A percentile compares a stretch with the other conserved stretches of the same genome.
Conservation (phyloP, 2,329 filamentous ascomycete species). For the Albophoma yamanashiensis region DNA sequence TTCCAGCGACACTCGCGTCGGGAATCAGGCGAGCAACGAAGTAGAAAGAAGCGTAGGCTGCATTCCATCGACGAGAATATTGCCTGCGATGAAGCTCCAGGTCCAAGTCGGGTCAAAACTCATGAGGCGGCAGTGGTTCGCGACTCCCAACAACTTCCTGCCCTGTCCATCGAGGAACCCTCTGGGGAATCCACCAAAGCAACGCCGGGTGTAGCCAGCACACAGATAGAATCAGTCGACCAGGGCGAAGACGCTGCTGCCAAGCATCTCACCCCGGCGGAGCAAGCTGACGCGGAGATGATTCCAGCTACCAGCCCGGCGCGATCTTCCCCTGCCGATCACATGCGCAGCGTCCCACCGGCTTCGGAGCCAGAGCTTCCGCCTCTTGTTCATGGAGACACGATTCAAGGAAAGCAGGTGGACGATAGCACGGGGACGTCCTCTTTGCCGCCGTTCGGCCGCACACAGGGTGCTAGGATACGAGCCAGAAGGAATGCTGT, state of each 20-base stretch:
- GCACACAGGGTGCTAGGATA: slow-evolving; percentile 5
- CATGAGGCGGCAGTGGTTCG: slow-evolving; percentile 3
- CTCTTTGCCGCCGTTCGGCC: slow-evolving; percentile 14
- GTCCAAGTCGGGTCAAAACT: background rate
- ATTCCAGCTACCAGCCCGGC: slow-evolving; percentile 28
- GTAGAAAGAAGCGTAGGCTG: slow-evolving; percentile 16
- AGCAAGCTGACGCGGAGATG: slow-evolving; percentile 20
- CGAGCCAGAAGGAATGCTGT: slow-evolving; percentile 13
- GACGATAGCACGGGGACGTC: slow-evolving; percentile 14
- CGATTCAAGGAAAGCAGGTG: slow-evolving; percentile 2
- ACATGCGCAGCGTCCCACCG: slow-evolving; percentile 6
- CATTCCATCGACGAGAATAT: background rate
- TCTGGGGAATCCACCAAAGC: slow-evolving; percentile 20
- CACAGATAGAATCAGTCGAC: background rate
- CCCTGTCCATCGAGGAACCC: slow-evolving; percentile 13
- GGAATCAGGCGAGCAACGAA: slow-evolving; percentile 11
- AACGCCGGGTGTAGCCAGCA: slow-evolving; percentile 15
- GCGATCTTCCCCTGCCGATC: slow-evolving; percentile 15
- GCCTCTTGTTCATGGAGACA: slow-evolving; percentile 14
- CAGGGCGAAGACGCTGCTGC: background rate
- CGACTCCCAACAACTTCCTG: slow-evolving; percentile 14
- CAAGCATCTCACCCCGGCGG: background rate
- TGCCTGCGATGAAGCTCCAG: background rate
- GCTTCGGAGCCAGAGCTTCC: slow-evolving; percentile 24
- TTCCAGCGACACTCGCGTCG: slow-evolving; percentile 16